Base-by-base conservation (phyloP, 169 alveolate genomes). In the Plasmodium vinckei region DNA sequence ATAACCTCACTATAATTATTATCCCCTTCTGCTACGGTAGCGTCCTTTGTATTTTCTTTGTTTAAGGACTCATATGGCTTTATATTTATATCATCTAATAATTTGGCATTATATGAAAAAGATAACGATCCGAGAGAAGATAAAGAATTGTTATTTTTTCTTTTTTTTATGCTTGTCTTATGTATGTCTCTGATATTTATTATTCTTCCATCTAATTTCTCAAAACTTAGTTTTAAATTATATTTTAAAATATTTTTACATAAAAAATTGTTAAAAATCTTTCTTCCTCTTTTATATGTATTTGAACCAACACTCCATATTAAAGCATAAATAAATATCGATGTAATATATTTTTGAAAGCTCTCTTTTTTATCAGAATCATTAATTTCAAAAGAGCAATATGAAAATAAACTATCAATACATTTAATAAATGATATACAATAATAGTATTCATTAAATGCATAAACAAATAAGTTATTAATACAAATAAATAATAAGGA, bases 301-400 rank as follows among this genome's bases (percentile, higher is more conserved):
- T 82, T 82, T 19, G 90, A 82, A 15, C 90, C 90, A n/a, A 82
- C 82, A 15, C 63, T 67, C 90, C 90, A 82, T 13, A 82, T 67
- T 10, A 82, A 49, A 33, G 90, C 27, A 67, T 82, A 82, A n/a
- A 82, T 57, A 42, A 82, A 82, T 25, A 82, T 82, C 54, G 84
- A 82, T 53, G 90, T 82, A 13, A 82, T 67, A 49, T 67, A 67
- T 25, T 67, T 67, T 70, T 82, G 90, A 33, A 67, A 82, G 25
- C 71, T 67, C 54, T 82, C 90, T n/a, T 39, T 67, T 49, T 47
- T 82, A 39, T 61, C 68, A 17, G 90, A 9, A 67, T 82, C 82
- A 15, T 54, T 82, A 27, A 82, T 54, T 70, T 82, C 90, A 39
- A 82, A 82, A 1, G 71, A 54, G 15, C 90, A 82, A 59, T 82